Evolutionary conservation across 2,329 filamentous ascomycete species (phyloP).

Genomic region (Magnaporthiopsis rhizophila): DNA sequence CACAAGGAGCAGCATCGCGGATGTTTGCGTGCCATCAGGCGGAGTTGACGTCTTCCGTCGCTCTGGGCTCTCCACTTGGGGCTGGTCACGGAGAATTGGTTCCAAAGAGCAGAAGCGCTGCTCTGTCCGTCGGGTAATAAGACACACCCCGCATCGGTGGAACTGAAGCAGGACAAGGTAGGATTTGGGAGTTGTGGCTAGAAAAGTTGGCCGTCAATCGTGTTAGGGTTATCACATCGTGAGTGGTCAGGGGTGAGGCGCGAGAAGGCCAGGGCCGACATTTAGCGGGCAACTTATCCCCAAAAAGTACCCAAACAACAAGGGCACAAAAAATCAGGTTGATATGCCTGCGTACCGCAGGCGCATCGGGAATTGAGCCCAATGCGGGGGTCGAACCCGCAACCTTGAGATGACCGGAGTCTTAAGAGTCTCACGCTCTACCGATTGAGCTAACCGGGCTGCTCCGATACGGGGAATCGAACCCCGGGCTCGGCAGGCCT

Average conservation of each 20-base stretch:
- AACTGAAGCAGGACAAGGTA: background rate
- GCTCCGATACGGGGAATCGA: conserved; percentile 9
- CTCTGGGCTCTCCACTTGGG: background rate
- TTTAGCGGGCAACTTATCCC: too few relatives aligned
- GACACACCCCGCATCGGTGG: background rate
- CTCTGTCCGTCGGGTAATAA: background rate
- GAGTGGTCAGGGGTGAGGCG: too few relatives aligned
- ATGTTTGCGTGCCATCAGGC: background rate
- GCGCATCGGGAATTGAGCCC: conserved; percentile 31
- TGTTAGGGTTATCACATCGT: too few relatives aligned
- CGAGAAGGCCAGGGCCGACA: too few relatives aligned
- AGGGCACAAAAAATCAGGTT: background rate
- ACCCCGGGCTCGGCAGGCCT: conserved; percentile 3
- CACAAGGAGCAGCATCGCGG: background rate
- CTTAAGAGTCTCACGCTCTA: conserved; percentile 67
- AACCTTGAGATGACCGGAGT: conserved; percentile 21
- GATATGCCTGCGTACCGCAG: background rate
- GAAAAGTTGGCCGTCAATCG: too few relatives aligned
- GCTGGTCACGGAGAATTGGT: background rate
- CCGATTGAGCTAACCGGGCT: conserved; percentile 59
- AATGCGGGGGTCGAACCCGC: conserved; percentile 37
- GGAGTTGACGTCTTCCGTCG: background rate
- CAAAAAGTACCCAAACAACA: too few relatives aligned
- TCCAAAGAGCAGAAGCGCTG: background rate
- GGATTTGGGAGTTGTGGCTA: too few relatives aligned